Base-by-base conservation (phyloP, 495 filamentous ascomycete genomes). In the Bacidia gigantensis region DNA sequence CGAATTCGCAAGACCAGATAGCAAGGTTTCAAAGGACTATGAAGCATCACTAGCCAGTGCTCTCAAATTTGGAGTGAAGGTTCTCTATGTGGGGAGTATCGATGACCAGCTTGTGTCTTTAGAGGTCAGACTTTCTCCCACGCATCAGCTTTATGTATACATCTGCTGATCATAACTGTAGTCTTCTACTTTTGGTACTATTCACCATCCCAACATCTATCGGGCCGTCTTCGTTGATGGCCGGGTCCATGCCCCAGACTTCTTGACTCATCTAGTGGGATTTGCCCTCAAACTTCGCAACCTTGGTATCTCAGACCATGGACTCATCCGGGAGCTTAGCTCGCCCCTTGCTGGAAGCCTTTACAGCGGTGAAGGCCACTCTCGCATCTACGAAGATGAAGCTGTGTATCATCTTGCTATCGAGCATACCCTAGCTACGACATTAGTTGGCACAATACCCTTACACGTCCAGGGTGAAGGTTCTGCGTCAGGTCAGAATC, bases 21-120 rank as follows among this genome's bases (percentile, higher is more conserved):
- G 86, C 60, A 72, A 76, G 52, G 86, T 95, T 12, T 90, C 86
- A 11, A 82, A 84, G 61, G 76, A 84, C 59, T 93, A 95, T 53
- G 80, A 84, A 56, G 72, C 81, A 41, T 80, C 87, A 0, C 67
- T 96, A 11, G 79, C 83, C 58, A 73, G 75, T 7, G 80, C 79
- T 24, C 71, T 98, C 17, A 71, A 72, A 39, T 84, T 86, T 64
- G 87, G 89, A 18, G 84, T 86, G 12, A 81, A 87, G 38, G 77
- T 96, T 47, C 81, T 86, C 2, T 89, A 85, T 64, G 71, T 92
- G 56, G 90, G 90, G 29, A 94, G 88, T 62, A 92, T 97, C 49
- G 92, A 98, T 63, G 92, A 98, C 66, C 92, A 98, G 66, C 72
- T 98, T 11, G 89, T 98, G 25, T 90, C 88, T 12, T 65, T 95